Evolutionary conservation across 129 eudicot species (phyloP), one percentile per base, ranked within the genome.

Genomic region (Artemisia tridentata): DNA sequence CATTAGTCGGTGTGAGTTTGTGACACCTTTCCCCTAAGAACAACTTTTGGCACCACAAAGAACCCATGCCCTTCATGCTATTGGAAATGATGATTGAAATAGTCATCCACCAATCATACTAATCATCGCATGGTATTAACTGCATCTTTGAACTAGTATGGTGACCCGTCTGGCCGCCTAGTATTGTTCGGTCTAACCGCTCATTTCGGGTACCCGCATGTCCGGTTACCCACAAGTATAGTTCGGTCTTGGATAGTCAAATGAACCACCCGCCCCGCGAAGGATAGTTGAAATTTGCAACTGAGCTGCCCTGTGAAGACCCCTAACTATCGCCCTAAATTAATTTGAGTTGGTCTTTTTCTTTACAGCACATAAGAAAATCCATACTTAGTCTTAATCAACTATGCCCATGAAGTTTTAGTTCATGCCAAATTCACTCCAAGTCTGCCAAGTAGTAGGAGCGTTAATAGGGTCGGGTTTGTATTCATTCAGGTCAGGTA

Each of bases 21-120:
- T 75, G 67, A 75, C 79, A 66, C 57, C 60, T 55, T 67, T 67
- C 65, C 66, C n/a, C 20, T 16, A 54, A 66, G 50, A 57, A 66
- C 68, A 57, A 54, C 79, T 67, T 75, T 75, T 75, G 73, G 79
- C 79, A 67, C 79, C 67, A 66, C 66, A 66, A 65, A 66, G 27
- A 41, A 25, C 71, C 61, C 64, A 59, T 23, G 64, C 14, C 14
- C 67, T 62, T 62, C 73, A 75, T 75, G 79, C 73, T 65, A 74
- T 19, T 41, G 65, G 47, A 56, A 65, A 54, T 54, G 55, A 65
- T 52, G 25, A 65, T 74, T 65, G 48, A 65, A 65, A 74, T 45
- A 74, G 79, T 65, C 56, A 31, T 73, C 45, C 45, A 31, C 15
- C 45, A 34, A 69, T 19, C 48, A 69, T 38, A 65, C 47, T 8